Base-by-base conservation (phyloP, 2,329 filamentous ascomycete species). In the Colletotrichum karsti region DNA sequence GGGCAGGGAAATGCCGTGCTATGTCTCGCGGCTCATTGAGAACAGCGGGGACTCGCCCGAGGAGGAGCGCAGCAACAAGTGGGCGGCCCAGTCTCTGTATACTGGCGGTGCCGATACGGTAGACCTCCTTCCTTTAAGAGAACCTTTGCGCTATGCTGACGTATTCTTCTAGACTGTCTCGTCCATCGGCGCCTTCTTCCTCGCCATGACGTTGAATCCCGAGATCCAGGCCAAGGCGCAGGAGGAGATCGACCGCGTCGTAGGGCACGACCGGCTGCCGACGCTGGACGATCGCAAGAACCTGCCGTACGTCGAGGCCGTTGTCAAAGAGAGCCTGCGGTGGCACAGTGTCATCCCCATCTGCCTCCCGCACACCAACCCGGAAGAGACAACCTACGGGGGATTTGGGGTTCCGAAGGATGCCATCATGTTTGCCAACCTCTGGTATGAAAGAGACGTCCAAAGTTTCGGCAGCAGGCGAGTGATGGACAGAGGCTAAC, bases 341-440 rank as follows among this genome's bases (percentile, higher is more conserved):
- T 85, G 80, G 78, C 77, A 80, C 30, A 80, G 82, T 0, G 74
- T 77, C 8, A 67, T 15, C 3, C 82, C 84, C 1, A 74, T 84
- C 1, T 83, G 83, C 0, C 79, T 82, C 1, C 84, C 84, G 0
- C 85, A 88, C 64, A 82, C 82, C 0, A 78, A 79, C 0, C 83
- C 81, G 0, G 78, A 81, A 44, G 84, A 86, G 56, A 84, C 87
- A 61, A 72, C 75, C 8, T 87, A 85, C 71, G 78, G 80, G 48
- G 84, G 83, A 7, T 85, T 83, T 69, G 73, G 79, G 24, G 84
- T 87, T 30, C 85, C 85, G 1, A 77, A 79, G 3, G 83, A 81
- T 0, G 84, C 85, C 0, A 81, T 80, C 0, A 74, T 88, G 0
- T 57, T 79, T 2, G 71, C 73, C 22, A 79, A 79, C 54, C 69